Percentiles rank a stretch among this genome's conserved stretches.
Evolutionary conservation across 2,329 filamentous ascomycete species (phyloP).

Genomic region (Colletotrichum sp.): DNA sequence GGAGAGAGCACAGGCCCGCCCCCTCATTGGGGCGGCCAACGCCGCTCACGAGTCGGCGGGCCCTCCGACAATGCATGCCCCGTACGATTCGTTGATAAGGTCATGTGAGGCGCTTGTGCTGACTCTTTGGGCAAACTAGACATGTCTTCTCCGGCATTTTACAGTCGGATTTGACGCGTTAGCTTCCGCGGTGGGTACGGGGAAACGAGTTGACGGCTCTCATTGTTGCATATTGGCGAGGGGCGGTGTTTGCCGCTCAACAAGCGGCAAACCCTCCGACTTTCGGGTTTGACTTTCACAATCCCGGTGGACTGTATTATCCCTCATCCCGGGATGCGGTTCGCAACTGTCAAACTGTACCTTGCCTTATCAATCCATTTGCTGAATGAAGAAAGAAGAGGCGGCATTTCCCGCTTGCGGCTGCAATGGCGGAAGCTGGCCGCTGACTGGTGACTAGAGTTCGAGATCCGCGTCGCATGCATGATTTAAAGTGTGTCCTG

Average conservation of each 20-base stretch:
- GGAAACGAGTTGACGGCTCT: not conserved
- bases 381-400: not conserved
- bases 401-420: not conserved
- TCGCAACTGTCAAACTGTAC: not conserved
- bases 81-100: not conserved
- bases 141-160: not conserved
- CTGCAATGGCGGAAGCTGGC: not conserved
- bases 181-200: not conserved
- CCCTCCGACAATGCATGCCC: not conserved
- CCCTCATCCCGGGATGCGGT: not conserved
- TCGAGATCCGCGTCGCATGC: not conserved
- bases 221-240: not conserved
- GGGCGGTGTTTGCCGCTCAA: not conserved
- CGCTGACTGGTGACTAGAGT: not conserved
- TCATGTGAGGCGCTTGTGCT: not conserved
- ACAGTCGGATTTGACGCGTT: not conserved
- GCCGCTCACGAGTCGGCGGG: not conserved
- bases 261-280: not conserved
- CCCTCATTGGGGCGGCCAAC: conserved; percentile 5
- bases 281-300: not conserved
- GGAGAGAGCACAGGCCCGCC: not conserved
- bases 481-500: not conserved
- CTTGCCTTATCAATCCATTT: not conserved
- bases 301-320: not conserved
- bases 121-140: not conserved